A percentile compares a stretch with the other conserved stretches of the same genome.
Conservation (phyloP, 2,329 filamentous ascomycete species). For the Gnomoniopsis sp. region DNA sequence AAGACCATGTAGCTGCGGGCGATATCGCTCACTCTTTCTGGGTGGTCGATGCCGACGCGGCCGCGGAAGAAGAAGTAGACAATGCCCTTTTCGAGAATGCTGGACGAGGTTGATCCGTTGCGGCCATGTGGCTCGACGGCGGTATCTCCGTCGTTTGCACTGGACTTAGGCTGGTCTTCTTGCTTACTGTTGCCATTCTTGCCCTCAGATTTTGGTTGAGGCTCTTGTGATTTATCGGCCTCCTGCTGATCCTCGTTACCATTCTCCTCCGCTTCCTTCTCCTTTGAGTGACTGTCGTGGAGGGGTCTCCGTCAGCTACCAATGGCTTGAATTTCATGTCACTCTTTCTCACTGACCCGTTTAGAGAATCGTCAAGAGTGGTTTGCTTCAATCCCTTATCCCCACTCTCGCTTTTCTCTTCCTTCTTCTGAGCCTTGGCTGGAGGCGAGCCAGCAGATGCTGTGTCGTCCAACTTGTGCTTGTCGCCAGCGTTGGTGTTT, state of each 20-base stretch:
- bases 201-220: constrained; percentile 14
- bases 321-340: background rate
- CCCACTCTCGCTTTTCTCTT: background rate
- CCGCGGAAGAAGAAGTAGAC: constrained; percentile 89
- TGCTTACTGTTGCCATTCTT: constrained; percentile 15
- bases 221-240: constrained; percentile 21
- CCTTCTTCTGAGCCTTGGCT: constrained; percentile 10
- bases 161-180: constrained; percentile 14
- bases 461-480: constrained; percentile 10
- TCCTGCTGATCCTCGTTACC: constrained; percentile 23
- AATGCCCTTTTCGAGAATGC: constrained; percentile 79
- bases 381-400: constrained; percentile 2
- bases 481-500: constrained; percentile 2
- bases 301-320: background rate
- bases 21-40: constrained; percentile 67
- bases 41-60: constrained; percentile 69
- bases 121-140: constrained; percentile 31
- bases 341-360: background rate
- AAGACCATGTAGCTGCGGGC: constrained; percentile 78
- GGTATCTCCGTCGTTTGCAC: constrained; percentile 12
- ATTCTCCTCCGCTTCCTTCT: constrained; percentile 21
- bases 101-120: constrained; percentile 36
- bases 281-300: background rate
- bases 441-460: background rate
- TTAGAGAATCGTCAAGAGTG: constrained; percentile 11